Percentiles rank a stretch among this genome's conserved stretches.
Conservation (phyloP, 805 yeast species). For the Saccharomycopsis synnaedendra region DNA sequence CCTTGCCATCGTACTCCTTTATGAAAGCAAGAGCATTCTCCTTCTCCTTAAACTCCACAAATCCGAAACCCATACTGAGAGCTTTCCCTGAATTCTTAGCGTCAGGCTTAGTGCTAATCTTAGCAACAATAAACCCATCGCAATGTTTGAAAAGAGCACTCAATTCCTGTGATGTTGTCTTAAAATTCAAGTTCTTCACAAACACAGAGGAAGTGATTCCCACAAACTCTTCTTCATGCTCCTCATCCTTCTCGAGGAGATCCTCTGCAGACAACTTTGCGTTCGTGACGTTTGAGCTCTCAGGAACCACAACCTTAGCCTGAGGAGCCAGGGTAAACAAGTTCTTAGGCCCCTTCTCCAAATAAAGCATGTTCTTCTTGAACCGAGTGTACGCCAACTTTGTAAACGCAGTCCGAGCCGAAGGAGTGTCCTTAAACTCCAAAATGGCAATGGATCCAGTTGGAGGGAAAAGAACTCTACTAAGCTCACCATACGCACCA, state of each 20-base stretch:
- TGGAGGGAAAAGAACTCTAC: conserved; percentile 84
- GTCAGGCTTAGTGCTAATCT: conserved; percentile 81
- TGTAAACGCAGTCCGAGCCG: conserved; percentile 83
- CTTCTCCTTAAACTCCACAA: conserved; percentile 75
- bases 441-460: conserved; percentile 93
- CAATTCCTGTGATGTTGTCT: conserved; percentile 53
- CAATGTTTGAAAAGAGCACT: conserved; percentile 52
- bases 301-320: conserved; percentile 22
- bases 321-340: conserved; percentile 33
- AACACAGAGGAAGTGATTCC: conserved; percentile 85
- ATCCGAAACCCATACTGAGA: conserved; percentile 97
- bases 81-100: conserved; percentile 53
- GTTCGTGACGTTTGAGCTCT: conserved; percentile 23
- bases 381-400: conserved; percentile 81
- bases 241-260: conserved; percentile 25
- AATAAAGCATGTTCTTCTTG: conserved; percentile 74
- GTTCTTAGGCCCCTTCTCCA: conserved; percentile 89
- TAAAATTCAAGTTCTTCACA: conserved; percentile 83
- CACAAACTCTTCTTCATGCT: conserved; percentile 28
- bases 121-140: conserved; percentile 73
- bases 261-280: conserved; percentile 35
- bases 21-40: conserved; percentile 75
- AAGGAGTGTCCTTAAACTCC: conserved; percentile 71
- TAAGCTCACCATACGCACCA: conserved; percentile 65
- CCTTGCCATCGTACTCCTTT: conserved; percentile 57